Evolutionary conservation across 2,329 filamentous ascomycete genomes (phyloP), one percentile per base, ranked within the genome.

Genomic region (Rhexocercosporidium sp.): DNA sequence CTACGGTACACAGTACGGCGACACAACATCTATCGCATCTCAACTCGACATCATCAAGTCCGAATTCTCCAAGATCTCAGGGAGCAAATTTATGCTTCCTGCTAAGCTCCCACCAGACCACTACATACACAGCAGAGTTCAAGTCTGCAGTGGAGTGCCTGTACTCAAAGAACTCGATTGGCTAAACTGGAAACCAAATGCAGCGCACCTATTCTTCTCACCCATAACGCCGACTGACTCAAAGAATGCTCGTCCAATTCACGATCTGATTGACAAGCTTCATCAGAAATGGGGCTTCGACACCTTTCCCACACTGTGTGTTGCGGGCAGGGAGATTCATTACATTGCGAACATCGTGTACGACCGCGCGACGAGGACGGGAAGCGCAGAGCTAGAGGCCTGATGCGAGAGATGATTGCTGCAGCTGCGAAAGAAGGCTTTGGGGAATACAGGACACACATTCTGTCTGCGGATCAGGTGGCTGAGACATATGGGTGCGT

Each of bases 281-380:
- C 84, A 83, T 1, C 74, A 79, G 41, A 79, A 84, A 66, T 77
- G 78, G 60, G 82, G 81, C 6, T 81, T 86, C 66, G 84, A 86
- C 70, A 79, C 84, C 56, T 82, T 86, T 66, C 80, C 82, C 3
- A 82, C 82, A 1, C 82, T 86, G 49, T 82, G 81, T 61, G 80
- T 86, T 4, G 82, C 83, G 1, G 80, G 82, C 64, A 77, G 84
- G 20, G 84, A 86, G 73, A 85, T 86, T 79, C 84, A 86, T 71
- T 82, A 85, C 71, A 86, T 87, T 65, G 81, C 85, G 1, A 83
- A 84, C 65, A 83, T 87, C 27, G 79, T 86, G 20, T 87, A 84
- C 72, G 80, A 87, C 67, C 78, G 81, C 4, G 78, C 78, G 78
- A 83, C 37, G 71, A 78, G 0, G 79, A 81, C 1, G 73, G 75